Evolutionary conservation across 352 stramenopile species (phyloP).

Genomic region (Pythium myriotylum): DNA sequence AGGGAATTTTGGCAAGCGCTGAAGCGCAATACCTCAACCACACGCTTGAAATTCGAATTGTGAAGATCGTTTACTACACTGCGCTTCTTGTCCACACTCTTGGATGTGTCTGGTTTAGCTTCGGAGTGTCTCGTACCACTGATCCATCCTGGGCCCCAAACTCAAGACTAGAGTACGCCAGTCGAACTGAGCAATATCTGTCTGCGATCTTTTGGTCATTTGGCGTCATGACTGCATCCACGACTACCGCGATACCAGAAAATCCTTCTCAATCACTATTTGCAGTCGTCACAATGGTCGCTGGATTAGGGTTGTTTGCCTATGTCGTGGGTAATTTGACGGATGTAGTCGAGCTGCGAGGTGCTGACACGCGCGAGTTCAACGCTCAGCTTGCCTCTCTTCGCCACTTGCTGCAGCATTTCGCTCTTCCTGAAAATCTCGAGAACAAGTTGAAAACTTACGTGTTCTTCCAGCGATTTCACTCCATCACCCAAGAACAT

Average conservation of each 20-base stretch:
- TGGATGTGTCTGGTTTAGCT: conserved; percentile 68
- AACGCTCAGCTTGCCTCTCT: conserved; percentile 59
- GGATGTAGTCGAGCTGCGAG: conserved; percentile 56
- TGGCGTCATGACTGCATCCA: conserved; percentile 56
- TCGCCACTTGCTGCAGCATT: conserved; percentile 55
- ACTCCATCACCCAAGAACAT: conserved; percentile 59
- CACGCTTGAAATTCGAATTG: conserved; percentile 44
- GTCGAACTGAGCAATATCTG: conserved; percentile 35
- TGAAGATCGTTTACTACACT: conserved; percentile 55
- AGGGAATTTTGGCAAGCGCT: conserved; percentile 17
- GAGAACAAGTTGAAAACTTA: conserved; percentile 66
- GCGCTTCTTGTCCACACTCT: conserved; percentile 48
- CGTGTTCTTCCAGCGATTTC: conserved; percentile 65
- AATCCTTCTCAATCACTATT: conserved; percentile 48
- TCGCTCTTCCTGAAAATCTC: conserved; percentile 43
- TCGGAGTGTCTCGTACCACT: conserved; percentile 26
- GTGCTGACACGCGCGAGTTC: conserved; percentile 56
- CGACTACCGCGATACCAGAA: conserved; percentile 41
- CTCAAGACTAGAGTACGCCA: conserved; percentile 1
- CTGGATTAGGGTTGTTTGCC: conserved; percentile 49
- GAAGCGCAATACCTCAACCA: conserved; percentile 49
- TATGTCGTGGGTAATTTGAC: conserved; percentile 65
- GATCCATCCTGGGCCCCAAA: conserved; percentile 12
- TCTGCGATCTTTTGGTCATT: conserved; percentile 61
- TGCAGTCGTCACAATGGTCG: conserved; percentile 43